Evolutionary conservation across 2,329 filamentous ascomycete species (phyloP).

Genomic region (Aspergillus transmontanensis): DNA sequence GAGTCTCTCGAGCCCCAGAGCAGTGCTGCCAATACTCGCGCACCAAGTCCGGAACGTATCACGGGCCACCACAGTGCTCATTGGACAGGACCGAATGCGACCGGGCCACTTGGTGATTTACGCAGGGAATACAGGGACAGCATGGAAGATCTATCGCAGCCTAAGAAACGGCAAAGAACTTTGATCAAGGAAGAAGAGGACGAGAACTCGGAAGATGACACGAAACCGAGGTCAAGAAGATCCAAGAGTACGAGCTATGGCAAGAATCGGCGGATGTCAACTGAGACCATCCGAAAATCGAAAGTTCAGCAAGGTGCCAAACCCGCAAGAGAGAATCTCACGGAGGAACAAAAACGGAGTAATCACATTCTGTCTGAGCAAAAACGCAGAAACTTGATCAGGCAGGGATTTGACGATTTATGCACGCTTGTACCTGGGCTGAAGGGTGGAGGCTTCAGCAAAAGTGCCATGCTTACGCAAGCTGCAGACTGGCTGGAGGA

Average conservation of each 20-base stretch:
- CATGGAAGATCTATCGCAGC: constrained; percentile 28
- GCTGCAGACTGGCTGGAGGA: constrained; percentile 78
- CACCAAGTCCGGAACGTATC: constrained; percentile 56
- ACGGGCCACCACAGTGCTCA: constrained; percentile 13
- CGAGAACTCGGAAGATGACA: constrained; percentile 35
- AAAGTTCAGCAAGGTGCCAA: constrained; percentile 34
- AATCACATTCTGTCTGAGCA: constrained; percentile 90
- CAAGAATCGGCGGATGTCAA: constrained; percentile 36
- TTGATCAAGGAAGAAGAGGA: constrained; percentile 46
- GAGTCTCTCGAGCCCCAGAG: constrained; percentile 59
- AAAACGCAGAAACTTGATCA: constrained; percentile 79
- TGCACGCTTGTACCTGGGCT: constrained; percentile 74
- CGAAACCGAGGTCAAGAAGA: constrained; percentile 48
- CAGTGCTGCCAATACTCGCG: constrained; percentile 62
- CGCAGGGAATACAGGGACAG: constrained; percentile 20
- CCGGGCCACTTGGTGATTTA: constrained; percentile 11
- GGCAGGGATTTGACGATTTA: constrained; percentile 81
- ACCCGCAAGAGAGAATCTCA: constrained; percentile 61
- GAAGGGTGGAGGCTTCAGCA: constrained; percentile 74
- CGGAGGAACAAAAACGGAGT: constrained; percentile 77
- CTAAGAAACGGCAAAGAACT: constrained; percentile 36
- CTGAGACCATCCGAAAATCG: constrained; percentile 40
- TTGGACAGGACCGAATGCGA: constrained; percentile 19
- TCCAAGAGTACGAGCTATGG: constrained; percentile 46
- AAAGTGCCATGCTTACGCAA: constrained; percentile 76